Percentiles rank a stretch among this genome's conserved stretches.
These are phyloP conservation scores for Scleromitrula shiraiana DNA, from an alignment of 2,329 filamentous ascomycete species.

Conservation along the genomic window DNA sequence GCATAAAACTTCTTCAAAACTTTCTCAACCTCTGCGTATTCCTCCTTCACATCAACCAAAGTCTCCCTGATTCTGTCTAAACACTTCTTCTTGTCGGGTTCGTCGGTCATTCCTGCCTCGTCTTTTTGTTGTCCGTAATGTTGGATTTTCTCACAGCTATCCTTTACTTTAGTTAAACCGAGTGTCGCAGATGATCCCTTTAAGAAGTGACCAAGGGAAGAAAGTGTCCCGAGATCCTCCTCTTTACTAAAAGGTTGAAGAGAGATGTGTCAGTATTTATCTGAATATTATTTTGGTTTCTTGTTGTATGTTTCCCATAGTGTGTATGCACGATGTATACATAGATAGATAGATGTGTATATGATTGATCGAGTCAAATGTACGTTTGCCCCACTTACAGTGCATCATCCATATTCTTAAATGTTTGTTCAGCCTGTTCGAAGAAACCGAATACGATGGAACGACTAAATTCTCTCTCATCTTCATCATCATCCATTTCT, in stretches of 20 bases:
- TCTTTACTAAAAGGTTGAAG: conserved; percentile 43
- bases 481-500: conserved; percentile 92
- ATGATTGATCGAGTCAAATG: conserved; percentile 18
- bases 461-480: conserved; percentile 77
- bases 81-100: conserved; percentile 59
- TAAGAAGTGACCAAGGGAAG: conserved; percentile 84
- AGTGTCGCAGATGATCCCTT: conserved; percentile 96
- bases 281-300: too few species aligned
- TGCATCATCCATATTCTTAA: conserved; percentile 71
- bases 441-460: conserved; percentile 91
- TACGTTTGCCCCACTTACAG: conserved; percentile 55
- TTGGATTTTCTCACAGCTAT: conserved; percentile 94
- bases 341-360: too few species aligned
- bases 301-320: too few species aligned
- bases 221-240: conserved; percentile 66
- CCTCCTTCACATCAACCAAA: conserved; percentile 62
- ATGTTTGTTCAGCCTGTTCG: conserved; percentile 80
- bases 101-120: conserved; percentile 59
- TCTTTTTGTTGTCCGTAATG: conserved; percentile 81
- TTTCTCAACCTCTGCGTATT: conserved; percentile 66
- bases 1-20: conserved; percentile 47
- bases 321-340: too few species aligned
- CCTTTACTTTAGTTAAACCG: conserved; percentile 81
- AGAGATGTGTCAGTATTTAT: neutral
- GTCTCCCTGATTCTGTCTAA: conserved; percentile 63